Conservation (phyloP, 176 grass and related monocot species). For the Ensete glaucum region DNA sequence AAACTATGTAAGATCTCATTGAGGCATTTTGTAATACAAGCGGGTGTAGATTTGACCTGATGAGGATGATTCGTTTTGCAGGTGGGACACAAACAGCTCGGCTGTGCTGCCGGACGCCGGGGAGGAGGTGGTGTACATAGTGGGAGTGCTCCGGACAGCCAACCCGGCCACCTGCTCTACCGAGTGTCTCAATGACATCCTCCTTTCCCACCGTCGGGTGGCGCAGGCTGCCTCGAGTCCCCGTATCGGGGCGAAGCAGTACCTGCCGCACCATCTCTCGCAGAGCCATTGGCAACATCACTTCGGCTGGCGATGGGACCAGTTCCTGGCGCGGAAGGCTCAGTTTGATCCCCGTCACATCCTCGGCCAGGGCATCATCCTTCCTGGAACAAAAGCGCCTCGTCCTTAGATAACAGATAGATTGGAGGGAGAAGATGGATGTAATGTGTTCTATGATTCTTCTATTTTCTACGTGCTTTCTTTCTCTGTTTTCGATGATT, state of each 20-base stretch:
- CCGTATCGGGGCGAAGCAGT: constrained; percentile 1
- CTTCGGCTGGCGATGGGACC: background rate
- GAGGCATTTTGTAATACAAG: no score
- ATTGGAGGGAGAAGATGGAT: background rate
- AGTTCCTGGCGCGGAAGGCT: background rate
- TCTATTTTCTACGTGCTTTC: background rate
- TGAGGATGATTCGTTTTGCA: background rate
- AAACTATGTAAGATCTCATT: no score
- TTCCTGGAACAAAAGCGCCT: background rate
- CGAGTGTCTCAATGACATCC: background rate
- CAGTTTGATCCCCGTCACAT: background rate
- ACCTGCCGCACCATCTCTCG: background rate
- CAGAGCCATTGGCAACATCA: background rate
- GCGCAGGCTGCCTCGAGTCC: background rate
- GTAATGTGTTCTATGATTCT: background rate
- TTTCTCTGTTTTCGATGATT: background rate
- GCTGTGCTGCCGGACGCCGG: constrained; percentile 1
- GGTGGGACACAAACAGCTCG: background rate
- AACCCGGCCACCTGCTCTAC: background rate
- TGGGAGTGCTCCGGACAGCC: background rate
- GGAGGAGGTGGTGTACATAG: background rate
- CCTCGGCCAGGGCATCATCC: background rate
- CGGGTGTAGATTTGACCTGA: no score
- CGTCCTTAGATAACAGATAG: background rate
- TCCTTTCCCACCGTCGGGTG: background rate